phyloP scores from a whole-genome alignment of 192 early-diverging fungal genomes.

The Glomus cerebriforme region DNA sequence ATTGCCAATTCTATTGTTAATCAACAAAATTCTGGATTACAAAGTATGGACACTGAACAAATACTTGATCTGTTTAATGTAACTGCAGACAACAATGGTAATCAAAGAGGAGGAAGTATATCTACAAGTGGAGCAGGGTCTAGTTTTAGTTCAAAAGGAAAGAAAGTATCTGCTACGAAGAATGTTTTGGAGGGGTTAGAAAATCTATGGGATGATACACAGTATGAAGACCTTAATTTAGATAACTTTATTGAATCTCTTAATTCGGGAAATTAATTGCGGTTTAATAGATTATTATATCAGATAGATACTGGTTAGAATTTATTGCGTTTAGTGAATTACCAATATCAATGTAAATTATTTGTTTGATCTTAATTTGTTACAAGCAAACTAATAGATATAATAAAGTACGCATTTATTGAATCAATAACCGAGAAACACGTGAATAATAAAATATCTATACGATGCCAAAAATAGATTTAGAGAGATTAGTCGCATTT shows the following conservation, averaged over 20 bases:
- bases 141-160: constrained; percentile 36
- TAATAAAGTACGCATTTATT: too few species aligned
- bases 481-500: too few species aligned
- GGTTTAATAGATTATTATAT: neutral
- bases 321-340: neutral
- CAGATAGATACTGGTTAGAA: neutral
- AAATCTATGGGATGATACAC: constrained; percentile 87
- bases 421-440: too few species aligned
- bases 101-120: constrained; percentile 35
- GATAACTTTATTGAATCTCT: constrained; percentile 68
- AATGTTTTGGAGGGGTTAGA: constrained; percentile 77
- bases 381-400: neutral
- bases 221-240: constrained; percentile 85
- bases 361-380: neutral
- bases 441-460: too few species aligned
- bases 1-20: constrained; percentile 96
- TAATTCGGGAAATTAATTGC: neutral
- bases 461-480: too few species aligned
- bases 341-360: neutral
- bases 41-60: constrained; percentile 95
- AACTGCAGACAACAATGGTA: constrained; percentile 51
- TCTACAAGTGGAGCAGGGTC: constrained; percentile 12
- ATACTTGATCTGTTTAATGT: constrained; percentile 91
- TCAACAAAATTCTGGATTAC: constrained; percentile 91
- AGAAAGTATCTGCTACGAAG: constrained; percentile 64